These are phyloP conservation scores for Stagonosporopsis tanaceti DNA, from an alignment of 2,329 filamentous ascomycete species.

Conservation along the genomic window DNA sequence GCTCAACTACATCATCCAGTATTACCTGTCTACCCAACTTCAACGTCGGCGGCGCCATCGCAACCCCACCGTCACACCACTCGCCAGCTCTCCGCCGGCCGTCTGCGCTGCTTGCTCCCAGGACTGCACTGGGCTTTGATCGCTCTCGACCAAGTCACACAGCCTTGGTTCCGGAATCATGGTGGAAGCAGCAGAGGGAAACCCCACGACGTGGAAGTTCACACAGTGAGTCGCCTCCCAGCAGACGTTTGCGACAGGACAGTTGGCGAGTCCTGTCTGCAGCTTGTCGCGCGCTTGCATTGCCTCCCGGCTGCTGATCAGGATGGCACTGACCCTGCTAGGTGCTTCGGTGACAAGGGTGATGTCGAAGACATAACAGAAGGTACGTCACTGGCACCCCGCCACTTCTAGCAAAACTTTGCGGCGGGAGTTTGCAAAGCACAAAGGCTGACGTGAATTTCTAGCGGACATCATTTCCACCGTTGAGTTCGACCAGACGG, in stretches of 20 bases:
- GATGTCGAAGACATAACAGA: constrained; percentile 99
- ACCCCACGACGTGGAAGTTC: constrained; percentile 98
- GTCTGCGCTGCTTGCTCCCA: constrained; percentile 15
- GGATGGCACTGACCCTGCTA: constrained; percentile 53
- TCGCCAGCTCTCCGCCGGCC: constrained; percentile 21
- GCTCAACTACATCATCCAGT: constrained; percentile 41
- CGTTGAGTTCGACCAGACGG: constrained; percentile 89
- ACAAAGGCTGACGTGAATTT: constrained; percentile 23
- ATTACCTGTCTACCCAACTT: constrained; percentile 34
- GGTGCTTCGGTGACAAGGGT: constrained; percentile 99
- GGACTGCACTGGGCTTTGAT: constrained; percentile 23
- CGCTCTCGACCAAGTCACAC: constrained; percentile 26
- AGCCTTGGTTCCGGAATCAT: constrained; percentile 66
- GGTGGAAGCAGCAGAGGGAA: constrained; percentile 94
- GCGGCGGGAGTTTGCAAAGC: constrained; percentile 1
- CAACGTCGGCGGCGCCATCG: constrained; percentile 42
- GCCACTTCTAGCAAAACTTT: constrained; percentile 1
- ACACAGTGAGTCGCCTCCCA: constrained; percentile 77
- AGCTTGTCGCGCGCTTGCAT: constrained; percentile 5
- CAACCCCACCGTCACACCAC: constrained; percentile 26
- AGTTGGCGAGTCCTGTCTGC: not conserved
- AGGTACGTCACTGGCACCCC: constrained; percentile 62
- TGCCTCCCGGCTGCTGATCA: constrained; percentile 1
- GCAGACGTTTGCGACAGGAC: not conserved
- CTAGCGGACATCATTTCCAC: constrained; percentile 90